Conservation (phyloP, 495 filamentous ascomycete species). For the Penicillium bovifimosum region DNA sequence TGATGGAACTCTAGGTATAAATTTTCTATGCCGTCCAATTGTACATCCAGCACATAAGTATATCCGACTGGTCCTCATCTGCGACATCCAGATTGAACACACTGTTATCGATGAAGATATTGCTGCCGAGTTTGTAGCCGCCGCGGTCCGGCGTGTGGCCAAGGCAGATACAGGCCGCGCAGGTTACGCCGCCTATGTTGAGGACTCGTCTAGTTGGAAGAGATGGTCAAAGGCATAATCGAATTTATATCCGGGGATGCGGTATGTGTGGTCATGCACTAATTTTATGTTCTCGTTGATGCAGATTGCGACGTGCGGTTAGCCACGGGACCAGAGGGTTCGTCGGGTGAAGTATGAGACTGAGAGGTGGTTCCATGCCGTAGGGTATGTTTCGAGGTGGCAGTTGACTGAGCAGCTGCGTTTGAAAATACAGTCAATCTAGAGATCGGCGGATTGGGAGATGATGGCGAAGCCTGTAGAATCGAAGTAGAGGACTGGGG, state of each 20-base stretch:
- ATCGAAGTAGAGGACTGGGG: conserved; percentile 51
- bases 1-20: no score
- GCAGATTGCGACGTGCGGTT: conserved; percentile 27
- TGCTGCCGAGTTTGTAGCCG: conserved; percentile 50
- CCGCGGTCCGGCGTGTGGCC: conserved; percentile 54
- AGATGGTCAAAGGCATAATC: conserved; percentile 42
- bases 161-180: conserved; percentile 42
- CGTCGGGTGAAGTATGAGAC: conserved; percentile 48
- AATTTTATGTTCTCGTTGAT: conserved; percentile 45
- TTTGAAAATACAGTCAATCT: conserved; percentile 31
- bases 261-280: conserved; percentile 43
- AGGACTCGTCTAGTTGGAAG: conserved; percentile 45
- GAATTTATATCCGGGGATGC: conserved; percentile 30
- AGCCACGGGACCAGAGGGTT: conserved; percentile 20
- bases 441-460: conserved; percentile 39
- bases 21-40: no score
- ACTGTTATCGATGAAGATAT: conserved; percentile 51
- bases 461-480: conserved; percentile 29
- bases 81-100: conserved; percentile 53
- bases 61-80: no score
- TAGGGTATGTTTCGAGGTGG: conserved; percentile 53
- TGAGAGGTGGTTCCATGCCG: conserved; percentile 52
- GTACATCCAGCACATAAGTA: no score
- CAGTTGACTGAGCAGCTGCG: conserved; percentile 36
- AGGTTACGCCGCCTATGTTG: conserved; percentile 37